Conservation (phyloP, 305 asterid genomes). For the Fraxinus paxiana region DNA sequence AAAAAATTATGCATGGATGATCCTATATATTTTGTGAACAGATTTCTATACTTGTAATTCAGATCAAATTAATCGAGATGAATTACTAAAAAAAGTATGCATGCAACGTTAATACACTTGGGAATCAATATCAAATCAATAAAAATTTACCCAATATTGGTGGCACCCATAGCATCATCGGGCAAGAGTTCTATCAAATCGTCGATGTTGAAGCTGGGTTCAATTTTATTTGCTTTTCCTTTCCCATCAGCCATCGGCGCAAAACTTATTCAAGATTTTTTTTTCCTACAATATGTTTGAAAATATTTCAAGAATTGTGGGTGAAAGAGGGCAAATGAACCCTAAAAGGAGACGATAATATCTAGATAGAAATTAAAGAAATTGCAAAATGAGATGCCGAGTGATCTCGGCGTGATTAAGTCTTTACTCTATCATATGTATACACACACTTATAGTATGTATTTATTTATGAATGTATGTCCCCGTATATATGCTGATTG, state of each 20-base stretch:
- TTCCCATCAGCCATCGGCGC: slow-evolving; percentile 25
- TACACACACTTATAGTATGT: not conserved
- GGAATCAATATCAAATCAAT: not conserved
- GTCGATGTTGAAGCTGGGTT: slow-evolving; percentile 12
- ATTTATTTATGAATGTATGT: not conserved
- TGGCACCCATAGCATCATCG: slow-evolving; percentile 14
- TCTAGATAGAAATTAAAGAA: not conserved
- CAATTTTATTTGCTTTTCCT: slow-evolving; percentile 19
- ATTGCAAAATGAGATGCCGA: not conserved
- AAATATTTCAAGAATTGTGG: not conserved
- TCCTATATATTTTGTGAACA: not conserved
- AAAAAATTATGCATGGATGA: not conserved
- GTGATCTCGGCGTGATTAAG: not conserved
- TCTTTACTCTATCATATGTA: not conserved
- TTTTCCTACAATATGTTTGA: not conserved
- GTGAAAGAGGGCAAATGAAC: not conserved
- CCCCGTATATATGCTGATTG: not conserved
- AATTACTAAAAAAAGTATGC: not conserved
- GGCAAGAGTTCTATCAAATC: slow-evolving; percentile 31
- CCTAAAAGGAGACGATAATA: not conserved
- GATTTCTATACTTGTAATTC: not conserved
- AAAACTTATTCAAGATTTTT: not conserved
- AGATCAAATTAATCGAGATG: not conserved
- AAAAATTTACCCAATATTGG: slow-evolving; percentile 27
- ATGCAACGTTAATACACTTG: slow-evolving; percentile 10